Evolutionary conservation across 768 basidiomycete species (phyloP), one percentile per base, ranked within the genome.

Genomic region (Rhizopogon roseolus): DNA sequence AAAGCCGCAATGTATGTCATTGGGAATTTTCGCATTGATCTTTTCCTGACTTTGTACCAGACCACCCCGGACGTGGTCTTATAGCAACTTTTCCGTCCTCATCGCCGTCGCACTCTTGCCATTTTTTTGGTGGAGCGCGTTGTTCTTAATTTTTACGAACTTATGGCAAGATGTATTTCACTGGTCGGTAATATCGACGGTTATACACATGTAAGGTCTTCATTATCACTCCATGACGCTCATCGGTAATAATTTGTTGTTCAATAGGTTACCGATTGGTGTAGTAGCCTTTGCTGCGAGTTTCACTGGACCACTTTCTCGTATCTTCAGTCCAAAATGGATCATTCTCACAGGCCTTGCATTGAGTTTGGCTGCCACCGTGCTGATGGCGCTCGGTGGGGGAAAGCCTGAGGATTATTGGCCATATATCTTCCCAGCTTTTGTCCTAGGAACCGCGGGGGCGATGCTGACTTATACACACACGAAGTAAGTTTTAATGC

Each of bases 381-480:
- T 72, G 43, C 66, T 79, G 28, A 68, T 78, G 49, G 68, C 72
- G 19, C 72, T 76, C 57, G 73, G 71, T 0, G 68, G 73, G 56
- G 48, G 48, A 7, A 55, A 64, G 13, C 64, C 66, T 8, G 63
- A 64, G 16, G 64, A 64, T 37, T 79, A 78, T 64, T 79, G 72
- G 74, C 57, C 62, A 3, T 66, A 67, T 61, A 10, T 32, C 6
- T 32, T 32, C 29, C 29, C 29, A 32, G 29, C 29, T 32, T 32
- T 32, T 32, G 1, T 10, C 8, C 7, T 32, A 32, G 29, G 29
- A 32, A 32, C 8, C 29, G 7, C 29, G 9, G 29, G 29, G 29
- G 29, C 29, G 8, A 32, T 32, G 29, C 29, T 32, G 29, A 32
- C 10, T 32, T 32, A 8, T 32, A 70, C 72, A 8, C 73, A 72